These are phyloP conservation scores for Boletellus ananiceps DNA, from an alignment of 768 basidiomycete genomes.

Conservation along the genomic window DNA sequence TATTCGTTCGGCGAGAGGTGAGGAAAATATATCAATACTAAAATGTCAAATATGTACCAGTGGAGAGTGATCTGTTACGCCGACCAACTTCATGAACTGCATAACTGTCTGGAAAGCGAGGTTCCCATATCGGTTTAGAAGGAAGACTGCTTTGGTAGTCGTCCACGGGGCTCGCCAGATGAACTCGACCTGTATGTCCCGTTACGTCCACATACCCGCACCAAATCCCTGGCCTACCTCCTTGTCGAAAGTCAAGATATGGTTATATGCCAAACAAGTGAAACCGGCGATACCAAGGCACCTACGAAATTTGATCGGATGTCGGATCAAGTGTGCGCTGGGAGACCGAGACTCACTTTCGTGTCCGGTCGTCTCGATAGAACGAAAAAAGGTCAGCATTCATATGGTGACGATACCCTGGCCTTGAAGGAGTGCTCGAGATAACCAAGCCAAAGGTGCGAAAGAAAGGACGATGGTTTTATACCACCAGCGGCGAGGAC, in stretches of 20 bases:
- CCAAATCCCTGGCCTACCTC: constrained; percentile 8
- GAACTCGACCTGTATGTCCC: constrained; percentile 6
- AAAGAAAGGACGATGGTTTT: too few species aligned
- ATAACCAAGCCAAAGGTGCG: too few species aligned
- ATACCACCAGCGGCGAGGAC: too few species aligned
- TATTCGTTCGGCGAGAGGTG: neutral
- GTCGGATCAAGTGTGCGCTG: too few species aligned
- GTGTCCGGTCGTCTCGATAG: too few species aligned
- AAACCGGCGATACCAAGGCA: too few species aligned
- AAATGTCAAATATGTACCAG: neutral
- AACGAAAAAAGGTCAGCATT: too few species aligned
- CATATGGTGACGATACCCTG: too few species aligned
- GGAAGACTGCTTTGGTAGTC: constrained; percentile 5
- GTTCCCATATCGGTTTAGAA: constrained; percentile 18
- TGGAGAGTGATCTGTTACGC: neutral
- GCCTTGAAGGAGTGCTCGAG: too few species aligned
- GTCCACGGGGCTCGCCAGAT: constrained; percentile 17
- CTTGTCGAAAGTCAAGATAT: constrained; percentile 7
- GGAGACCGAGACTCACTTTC: too few species aligned
- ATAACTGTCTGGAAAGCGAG: constrained; percentile 11
- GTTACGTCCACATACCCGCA: neutral
- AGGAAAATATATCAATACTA: neutral
- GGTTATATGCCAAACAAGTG: too few species aligned
- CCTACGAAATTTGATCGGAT: too few species aligned
- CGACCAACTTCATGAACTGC: constrained; percentile 2